Evolutionary conservation across 2,329 filamentous ascomycete genomes (phyloP).

Genomic region (Cladophialophora psammophila): DNA sequence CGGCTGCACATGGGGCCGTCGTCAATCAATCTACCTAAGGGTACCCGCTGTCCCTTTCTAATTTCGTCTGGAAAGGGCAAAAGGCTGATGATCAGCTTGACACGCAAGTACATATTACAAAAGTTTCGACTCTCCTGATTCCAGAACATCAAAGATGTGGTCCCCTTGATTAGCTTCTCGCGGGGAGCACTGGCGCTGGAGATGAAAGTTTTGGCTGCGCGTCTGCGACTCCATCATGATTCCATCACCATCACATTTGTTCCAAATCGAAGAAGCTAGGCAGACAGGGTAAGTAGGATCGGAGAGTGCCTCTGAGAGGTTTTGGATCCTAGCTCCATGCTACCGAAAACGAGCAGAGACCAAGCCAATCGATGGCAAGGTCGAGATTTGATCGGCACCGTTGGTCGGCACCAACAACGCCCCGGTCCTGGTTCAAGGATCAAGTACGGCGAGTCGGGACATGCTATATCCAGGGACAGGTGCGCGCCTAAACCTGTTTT

Average conservation of each 20-base stretch:
- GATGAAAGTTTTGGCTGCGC: background rate
- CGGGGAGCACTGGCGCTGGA: constrained; percentile 10
- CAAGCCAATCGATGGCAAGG: constrained; percentile 28
- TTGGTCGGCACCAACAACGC: constrained; percentile 32
- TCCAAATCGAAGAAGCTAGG: constrained; percentile 1
- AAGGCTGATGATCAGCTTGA: background rate
- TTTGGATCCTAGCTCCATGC: constrained; percentile 6
- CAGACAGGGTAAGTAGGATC: background rate
- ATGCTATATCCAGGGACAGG: constrained; percentile 24
- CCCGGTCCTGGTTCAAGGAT: constrained; percentile 29
- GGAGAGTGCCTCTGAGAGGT: background rate
- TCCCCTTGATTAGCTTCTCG: constrained; percentile 20
- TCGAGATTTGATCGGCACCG: constrained; percentile 33
- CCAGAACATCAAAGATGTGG: constrained; percentile 3
- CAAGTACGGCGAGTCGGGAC: constrained; percentile 11
- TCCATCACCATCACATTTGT: background rate
- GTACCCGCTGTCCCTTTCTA: background rate
- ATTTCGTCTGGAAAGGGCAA: background rate
- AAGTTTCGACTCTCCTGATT: constrained; percentile 5
- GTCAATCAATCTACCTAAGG: background rate
- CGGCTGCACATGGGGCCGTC: background rate
- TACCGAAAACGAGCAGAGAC: constrained; percentile 9
- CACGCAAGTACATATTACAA: background rate
- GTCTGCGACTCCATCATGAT: background rate
- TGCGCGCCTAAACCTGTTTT: constrained; percentile 32